A percentile compares a stretch with the other conserved stretches of the same genome.
These are phyloP conservation scores for Trametes villosa DNA, from an alignment of 768 basidiomycete species.

Conservation along the genomic window DNA sequence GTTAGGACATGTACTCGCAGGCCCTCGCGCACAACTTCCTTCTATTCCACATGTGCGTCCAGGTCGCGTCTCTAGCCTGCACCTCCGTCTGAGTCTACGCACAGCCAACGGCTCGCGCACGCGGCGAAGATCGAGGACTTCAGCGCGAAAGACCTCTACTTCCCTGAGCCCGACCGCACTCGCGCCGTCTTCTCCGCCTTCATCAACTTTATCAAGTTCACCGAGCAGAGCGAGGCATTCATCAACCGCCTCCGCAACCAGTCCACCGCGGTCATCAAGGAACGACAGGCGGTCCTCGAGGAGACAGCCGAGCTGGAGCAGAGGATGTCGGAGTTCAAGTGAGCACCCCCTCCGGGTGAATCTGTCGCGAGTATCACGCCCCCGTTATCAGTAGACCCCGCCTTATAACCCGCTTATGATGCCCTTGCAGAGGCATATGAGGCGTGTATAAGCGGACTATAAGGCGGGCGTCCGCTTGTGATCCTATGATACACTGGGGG, in stretches of 20 bases:
- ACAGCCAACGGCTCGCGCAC: slow-evolving; percentile 68
- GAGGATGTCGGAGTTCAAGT: slow-evolving; percentile 63
- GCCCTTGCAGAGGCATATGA: too few species aligned
- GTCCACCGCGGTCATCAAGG: slow-evolving; percentile 57
- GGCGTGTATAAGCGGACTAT: too few species aligned
- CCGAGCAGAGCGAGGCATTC: slow-evolving; percentile 70
- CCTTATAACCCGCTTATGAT: too few species aligned
- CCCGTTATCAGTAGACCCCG: too few species aligned
- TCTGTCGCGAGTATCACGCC: too few species aligned
- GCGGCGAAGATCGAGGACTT: slow-evolving; percentile 81
- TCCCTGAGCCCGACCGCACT: slow-evolving; percentile 77
- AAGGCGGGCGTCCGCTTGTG: too few species aligned
- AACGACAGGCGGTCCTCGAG: slow-evolving; percentile 61
- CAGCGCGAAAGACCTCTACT: slow-evolving; percentile 70
- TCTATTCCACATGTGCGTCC: slow-evolving; percentile 71
- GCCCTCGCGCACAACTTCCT: slow-evolving; percentile 67
- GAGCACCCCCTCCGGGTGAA: too few species aligned
- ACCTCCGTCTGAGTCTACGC: neutral
- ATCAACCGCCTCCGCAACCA: slow-evolving; percentile 64
- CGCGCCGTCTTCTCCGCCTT: slow-evolving; percentile 80
- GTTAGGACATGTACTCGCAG: slow-evolving; percentile 72
- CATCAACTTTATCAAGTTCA: slow-evolving; percentile 93
- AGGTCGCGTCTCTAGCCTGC: neutral
- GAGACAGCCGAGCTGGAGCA: slow-evolving; percentile 54
- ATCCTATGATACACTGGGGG: too few species aligned